Percentiles rank a stretch among this genome's conserved stretches.
Conservation (phyloP, 441 rosid species). For the Adansonia madagascariensis region DNA sequence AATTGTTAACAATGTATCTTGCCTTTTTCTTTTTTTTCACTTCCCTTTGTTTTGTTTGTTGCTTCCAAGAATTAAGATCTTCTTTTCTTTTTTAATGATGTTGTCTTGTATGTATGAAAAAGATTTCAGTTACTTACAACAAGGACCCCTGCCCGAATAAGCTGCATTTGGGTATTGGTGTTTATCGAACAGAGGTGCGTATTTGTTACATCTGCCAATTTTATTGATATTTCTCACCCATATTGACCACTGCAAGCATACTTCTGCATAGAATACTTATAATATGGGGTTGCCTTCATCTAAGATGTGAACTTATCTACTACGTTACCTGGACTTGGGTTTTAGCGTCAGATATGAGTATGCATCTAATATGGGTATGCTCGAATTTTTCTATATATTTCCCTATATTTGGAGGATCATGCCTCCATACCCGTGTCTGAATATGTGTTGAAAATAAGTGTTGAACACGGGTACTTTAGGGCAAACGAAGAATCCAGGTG, state of each 20-base stretch:
- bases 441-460: too few relatives aligned
- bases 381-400: too few relatives aligned
- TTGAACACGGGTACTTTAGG: too few relatives aligned
- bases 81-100: not conserved
- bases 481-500: too few relatives aligned
- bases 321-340: too few relatives aligned
- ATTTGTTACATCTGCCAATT: conserved; percentile 12
- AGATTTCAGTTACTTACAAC: conserved; percentile 41
- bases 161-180: conserved; percentile 49
- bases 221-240: conserved; percentile 14
- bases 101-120: conserved; percentile 10
- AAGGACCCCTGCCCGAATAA: conserved; percentile 44
- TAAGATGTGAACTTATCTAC: not conserved
- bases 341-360: too few relatives aligned
- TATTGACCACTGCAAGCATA: not conserved
- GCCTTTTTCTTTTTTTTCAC: not conserved
- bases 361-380: too few relatives aligned
- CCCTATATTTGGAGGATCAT: too few relatives aligned
- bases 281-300: not conserved
- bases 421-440: too few relatives aligned
- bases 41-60: not conserved
- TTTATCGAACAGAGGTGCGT: conserved; percentile 48
- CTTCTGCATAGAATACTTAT: not conserved
- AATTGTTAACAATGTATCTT: not conserved
- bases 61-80: not conserved